Base-by-base conservation (phyloP, 2,329 filamentous ascomycete genomes). In the Hymenoscyphus salicellus region DNA sequence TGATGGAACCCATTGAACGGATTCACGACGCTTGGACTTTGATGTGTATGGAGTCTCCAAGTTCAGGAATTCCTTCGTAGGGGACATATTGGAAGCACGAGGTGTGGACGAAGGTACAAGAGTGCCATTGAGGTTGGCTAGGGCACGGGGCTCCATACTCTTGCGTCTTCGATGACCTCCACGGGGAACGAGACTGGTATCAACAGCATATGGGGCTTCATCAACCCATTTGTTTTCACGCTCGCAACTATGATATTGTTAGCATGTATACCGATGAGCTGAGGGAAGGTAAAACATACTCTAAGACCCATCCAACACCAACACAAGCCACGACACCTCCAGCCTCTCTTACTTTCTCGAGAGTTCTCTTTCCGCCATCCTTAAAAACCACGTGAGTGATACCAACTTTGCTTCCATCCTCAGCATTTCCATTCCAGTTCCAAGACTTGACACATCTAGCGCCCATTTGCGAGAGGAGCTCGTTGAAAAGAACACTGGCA, bases 351-450 rank as follows among this genome's bases (percentile, higher is more conserved):
- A 94, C 89, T 77, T 93, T 96, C 74, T 96, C 89, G 69, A 97
- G 78, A 0, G 92, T 96, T 30, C 89, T 83, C 73, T 89, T 88
- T 52, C 88, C 88, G 56, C 93, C 93, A 73, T 96, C 93, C 76
- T 96, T 97, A 81, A 88, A 97, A 6, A 97, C 86, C 7, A 97
- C 90, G 73, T 97, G 93, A 0, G 92, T 96, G 71, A 96, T 91
- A 5, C 89, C 90, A 65, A 92, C 80, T 74, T 87, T 89, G 58
- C 66, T 71, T 17, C 73, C 72, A 58, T 72, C 68, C 17, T 72
- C 69, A 43, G 63, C 66, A 62, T 69, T 71, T 17, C 70, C 69
- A 72, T 89, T 89, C 89, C 90, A 93, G 55, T 81, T 80, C 92
- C 92, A 95, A 16, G 82, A 83, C 77, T 89, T 91, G 55, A 93